Conservation (phyloP, 164 flowering plant genomes). For the Saururus chinensis region DNA sequence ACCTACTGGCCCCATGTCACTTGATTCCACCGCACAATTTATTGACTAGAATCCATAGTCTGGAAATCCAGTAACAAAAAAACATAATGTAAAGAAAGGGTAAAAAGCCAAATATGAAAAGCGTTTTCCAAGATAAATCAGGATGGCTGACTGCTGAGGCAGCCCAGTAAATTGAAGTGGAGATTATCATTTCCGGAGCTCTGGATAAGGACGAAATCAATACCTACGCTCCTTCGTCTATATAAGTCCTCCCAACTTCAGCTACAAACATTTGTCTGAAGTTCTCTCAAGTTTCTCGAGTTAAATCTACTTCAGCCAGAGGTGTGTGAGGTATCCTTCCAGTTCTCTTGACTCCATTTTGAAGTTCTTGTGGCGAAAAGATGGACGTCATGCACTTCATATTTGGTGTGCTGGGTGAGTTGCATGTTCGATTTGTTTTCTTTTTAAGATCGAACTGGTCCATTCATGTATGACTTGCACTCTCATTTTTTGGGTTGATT, state of each 20-base stretch:
- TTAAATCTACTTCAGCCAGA: neutral
- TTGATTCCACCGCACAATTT: neutral
- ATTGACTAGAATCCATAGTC: neutral
- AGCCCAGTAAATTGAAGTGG: neutral
- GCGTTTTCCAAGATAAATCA: neutral
- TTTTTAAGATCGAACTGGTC: neutral
- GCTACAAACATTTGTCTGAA: neutral
- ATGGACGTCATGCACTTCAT: slow-evolving; percentile 43
- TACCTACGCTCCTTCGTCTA: neutral
- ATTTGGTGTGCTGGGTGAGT: slow-evolving; percentile 63
- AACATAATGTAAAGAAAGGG: neutral
- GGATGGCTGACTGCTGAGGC: neutral
- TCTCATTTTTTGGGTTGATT: neutral
- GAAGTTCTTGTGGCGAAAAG: neutral
- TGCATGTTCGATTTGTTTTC: neutral
- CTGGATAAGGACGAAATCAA: slow-evolving; percentile 11
- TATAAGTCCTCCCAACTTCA: neutral
- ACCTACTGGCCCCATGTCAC: neutral
- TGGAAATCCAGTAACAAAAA: neutral
- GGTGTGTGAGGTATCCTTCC: neutral
- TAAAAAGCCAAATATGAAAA: neutral
- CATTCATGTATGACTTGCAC: neutral
- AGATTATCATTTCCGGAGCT: slow-evolving; percentile 1
- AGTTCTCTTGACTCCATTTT: slow-evolving; percentile 1
- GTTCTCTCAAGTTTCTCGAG: neutral